These are phyloP conservation scores for Ascochyta pisi DNA, from an alignment of 2,329 filamentous ascomycete species.

Conservation along the genomic window DNA sequence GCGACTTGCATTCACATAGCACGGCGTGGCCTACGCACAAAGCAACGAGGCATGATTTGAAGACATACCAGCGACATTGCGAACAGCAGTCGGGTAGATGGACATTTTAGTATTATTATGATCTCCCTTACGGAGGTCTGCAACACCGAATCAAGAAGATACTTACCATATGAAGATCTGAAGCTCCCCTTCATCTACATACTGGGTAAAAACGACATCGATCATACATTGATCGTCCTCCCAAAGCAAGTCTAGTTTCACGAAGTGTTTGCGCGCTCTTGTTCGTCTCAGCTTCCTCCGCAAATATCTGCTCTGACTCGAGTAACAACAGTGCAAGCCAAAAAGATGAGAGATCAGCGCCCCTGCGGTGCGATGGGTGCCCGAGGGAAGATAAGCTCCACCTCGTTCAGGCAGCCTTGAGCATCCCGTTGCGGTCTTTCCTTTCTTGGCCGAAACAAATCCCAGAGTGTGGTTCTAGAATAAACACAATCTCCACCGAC, in stretches of 20 bases:
- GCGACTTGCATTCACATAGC: slow-evolving; percentile 8
- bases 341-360: neutral
- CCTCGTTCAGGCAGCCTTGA: neutral
- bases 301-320: neutral
- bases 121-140: neutral
- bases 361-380: neutral
- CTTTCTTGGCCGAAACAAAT: neutral
- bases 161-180: neutral
- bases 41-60: slow-evolving; percentile 12
- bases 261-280: neutral
- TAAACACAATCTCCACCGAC: slow-evolving; percentile 6
- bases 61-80: slow-evolving; percentile 11
- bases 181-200: too few species aligned
- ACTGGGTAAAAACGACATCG: too few species aligned
- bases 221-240: neutral
- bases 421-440: neutral
- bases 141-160: slow-evolving; percentile 4
- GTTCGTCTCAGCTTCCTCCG: slow-evolving; percentile 2
- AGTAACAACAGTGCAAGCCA: neutral
- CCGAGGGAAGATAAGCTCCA: neutral
- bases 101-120: slow-evolving; percentile 9
- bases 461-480: slow-evolving; percentile 5
- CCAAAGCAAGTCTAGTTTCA: neutral
- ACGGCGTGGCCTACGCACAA: neutral
- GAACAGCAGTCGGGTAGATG: slow-evolving; percentile 6